Evolutionary conservation across 352 stramenopile species (phyloP).

Genomic region (Pythium brachiatum): DNA sequence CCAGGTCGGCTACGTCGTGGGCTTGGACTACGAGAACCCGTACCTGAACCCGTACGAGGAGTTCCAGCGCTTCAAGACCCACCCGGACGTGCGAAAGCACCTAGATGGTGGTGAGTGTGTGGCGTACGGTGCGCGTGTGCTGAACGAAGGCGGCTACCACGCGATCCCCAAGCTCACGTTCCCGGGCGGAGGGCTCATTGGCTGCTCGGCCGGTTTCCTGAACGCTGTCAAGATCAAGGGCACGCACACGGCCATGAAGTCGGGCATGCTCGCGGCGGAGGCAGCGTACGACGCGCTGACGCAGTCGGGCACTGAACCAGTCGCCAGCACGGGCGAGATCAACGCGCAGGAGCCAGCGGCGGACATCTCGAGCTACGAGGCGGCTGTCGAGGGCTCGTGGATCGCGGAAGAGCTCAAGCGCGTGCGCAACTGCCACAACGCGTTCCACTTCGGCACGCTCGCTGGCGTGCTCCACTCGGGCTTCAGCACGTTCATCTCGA

Average conservation of each 20-base stretch:
- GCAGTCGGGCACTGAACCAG: conserved; percentile 44
- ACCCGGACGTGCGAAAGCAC: conserved; percentile 91
- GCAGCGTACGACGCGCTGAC: conserved; percentile 90
- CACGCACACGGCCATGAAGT: conserved; percentile 99
- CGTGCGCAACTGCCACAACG: conserved; percentile 96
- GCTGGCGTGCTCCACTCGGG: conserved; percentile 94
- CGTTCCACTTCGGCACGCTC: conserved; percentile 95
- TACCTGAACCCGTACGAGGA: conserved; percentile 99
- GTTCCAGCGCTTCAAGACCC: conserved; percentile 99
- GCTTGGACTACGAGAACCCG: conserved; percentile 99
- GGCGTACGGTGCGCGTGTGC: conserved; percentile 95
- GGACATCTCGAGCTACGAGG: conserved; percentile 86
- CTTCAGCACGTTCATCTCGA: conserved; percentile 90
- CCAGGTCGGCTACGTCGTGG: conserved; percentile 95
- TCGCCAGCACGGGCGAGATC: conserved; percentile 70
- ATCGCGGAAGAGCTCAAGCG: conserved; percentile 96
- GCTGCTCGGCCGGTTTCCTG: conserved; percentile 97
- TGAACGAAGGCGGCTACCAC: conserved; percentile 96
- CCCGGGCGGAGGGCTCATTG: conserved; percentile 94
- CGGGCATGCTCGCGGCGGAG: conserved; percentile 96
- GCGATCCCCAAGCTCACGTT: conserved; percentile 98
- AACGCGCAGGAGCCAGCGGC: conserved; percentile 55
- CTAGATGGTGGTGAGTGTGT: conserved; percentile 97
- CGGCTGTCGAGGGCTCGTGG: conserved; percentile 92
- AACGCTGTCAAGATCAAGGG: conserved; percentile 99